A percentile compares a stretch with the other conserved stretches of the same genome.
These are phyloP conservation scores for Colletotrichum gigasporum DNA, from an alignment of 2,329 filamentous ascomycete genomes.

Conservation along the genomic window DNA sequence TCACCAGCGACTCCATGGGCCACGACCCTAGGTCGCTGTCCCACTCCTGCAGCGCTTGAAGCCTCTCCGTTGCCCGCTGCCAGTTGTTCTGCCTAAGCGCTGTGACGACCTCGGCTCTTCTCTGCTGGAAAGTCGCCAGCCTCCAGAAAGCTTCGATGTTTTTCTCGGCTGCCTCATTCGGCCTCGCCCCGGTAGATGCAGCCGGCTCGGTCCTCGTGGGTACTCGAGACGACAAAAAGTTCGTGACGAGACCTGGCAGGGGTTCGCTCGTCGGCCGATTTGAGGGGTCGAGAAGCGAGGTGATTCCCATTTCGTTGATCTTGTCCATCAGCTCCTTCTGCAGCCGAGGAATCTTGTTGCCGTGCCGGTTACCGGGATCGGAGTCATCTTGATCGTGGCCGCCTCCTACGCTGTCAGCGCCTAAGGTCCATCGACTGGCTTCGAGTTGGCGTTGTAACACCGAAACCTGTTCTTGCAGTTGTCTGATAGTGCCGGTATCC, in stretches of 20 bases:
- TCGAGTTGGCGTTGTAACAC: not conserved
- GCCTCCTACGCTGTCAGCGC: not conserved
- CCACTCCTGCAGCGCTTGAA: not conserved
- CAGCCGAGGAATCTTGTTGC: not conserved
- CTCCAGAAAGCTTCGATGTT: conserved; percentile 7
- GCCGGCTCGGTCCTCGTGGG: not conserved
- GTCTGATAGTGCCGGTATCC: not conserved
- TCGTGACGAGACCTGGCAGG: not conserved
- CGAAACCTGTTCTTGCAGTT: not conserved
- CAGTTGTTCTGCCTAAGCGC: not conserved
- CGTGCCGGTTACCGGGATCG: not conserved
- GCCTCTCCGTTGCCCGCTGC: not conserved
- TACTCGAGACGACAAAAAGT: not conserved
- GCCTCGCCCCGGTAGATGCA: not conserved
- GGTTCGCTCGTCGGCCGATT: too few species aligned
- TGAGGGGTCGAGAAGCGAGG: too few species aligned
- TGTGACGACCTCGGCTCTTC: conserved; percentile 5
- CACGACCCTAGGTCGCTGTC: not conserved
- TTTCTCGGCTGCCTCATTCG: not conserved
- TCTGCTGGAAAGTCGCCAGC: conserved; percentile 16
- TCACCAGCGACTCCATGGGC: not conserved
- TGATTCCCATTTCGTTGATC: not conserved
- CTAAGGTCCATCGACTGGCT: not conserved
- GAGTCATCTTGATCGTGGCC: not conserved
- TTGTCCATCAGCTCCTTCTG: not conserved